Base-by-base conservation (phyloP, 2,329 filamentous ascomycete species). In the Phialemonium atrogriseum region DNA sequence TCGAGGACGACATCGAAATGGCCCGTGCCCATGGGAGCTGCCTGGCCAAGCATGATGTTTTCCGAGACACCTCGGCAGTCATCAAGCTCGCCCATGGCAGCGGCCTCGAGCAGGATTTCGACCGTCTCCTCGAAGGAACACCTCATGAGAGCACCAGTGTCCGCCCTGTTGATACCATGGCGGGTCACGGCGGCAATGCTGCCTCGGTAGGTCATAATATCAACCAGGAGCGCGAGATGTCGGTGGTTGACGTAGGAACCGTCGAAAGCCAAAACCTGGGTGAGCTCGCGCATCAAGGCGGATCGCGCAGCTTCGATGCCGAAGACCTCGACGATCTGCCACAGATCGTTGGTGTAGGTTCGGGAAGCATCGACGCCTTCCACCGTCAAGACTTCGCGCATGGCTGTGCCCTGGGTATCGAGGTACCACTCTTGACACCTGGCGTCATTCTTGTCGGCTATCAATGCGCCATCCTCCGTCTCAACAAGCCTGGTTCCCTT, bases 91-190 rank as follows among this genome's bases (percentile, higher is more conserved):
- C 91, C 91, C 30, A 85, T 85, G 11, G 87, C 86, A 15, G 91
- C 91, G 39, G 91, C 93, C 54, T 98, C 91, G 13, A 98, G 77
- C 32, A 98, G 68, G 67, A 98, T 98, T 55, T 98, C 93, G 24
- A 98, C 91, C 1, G 91, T 98, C 59, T 98, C 93, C 62, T 98
- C 91, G 62, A 98, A 98, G 2, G 91, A 98, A 70, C 93, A 98
- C 58, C 91, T 83, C 91, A 98, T 98, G 49, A 98, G 71, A 8
- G 91, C 93, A 67, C 91, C 91, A 40, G 93, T 98, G 54, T 98
- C 91, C 16, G 89, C 86, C 49, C 91, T 80, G 66, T 98, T 98
- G 66, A 98, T 98, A 63, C 91, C 91, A 55, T 98, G 91, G 60
- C 91, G 84, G 34, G 91, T 98, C 42, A 98, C 89, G 10, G 91